These are phyloP conservation scores for Fusarium anguioides DNA, from an alignment of 2,329 filamentous ascomycete species.

Conservation along the genomic window DNA sequence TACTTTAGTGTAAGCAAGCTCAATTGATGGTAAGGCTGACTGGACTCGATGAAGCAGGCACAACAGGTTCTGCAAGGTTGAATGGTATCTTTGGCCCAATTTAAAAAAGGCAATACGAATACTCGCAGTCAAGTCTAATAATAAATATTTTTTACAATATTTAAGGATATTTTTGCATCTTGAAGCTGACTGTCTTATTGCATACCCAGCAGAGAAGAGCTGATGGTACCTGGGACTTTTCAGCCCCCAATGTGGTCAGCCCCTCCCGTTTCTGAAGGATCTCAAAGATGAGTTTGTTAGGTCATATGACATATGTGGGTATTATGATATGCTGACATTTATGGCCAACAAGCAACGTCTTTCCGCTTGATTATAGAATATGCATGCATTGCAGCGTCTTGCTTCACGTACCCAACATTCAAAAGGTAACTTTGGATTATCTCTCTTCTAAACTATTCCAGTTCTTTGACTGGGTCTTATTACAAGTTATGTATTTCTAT, in stretches of 20 bases:
- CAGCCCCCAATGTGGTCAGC: not conserved
- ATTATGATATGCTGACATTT: too few relatives aligned
- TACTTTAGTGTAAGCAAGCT: not conserved
- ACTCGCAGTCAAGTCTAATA: not conserved
- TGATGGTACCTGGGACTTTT: slow-evolving; percentile 1
- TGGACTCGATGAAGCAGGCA: not conserved
- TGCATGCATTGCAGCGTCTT: too few relatives aligned
- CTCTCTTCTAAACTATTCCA: not conserved
- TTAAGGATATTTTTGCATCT: not conserved
- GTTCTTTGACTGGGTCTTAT: not conserved
- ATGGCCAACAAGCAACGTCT: too few relatives aligned
- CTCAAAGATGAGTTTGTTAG: not conserved
- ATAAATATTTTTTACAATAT: not conserved
- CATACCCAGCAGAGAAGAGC: too few relatives aligned
- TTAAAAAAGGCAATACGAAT: not conserved
- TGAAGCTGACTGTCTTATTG: not conserved
- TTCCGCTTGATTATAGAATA: too few relatives aligned
- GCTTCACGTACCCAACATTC: too few relatives aligned
- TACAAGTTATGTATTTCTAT: slow-evolving; percentile 1
- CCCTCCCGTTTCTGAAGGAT: not conserved
- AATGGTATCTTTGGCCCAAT: not conserved
- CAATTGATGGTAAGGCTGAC: not conserved
- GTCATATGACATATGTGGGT: not conserved
- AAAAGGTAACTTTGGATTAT: too few relatives aligned
- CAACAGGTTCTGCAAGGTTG: too few relatives aligned